These are phyloP conservation scores for Suhomyces sp. DNA, from an alignment of 805 yeast species.

Conservation along the genomic window DNA sequence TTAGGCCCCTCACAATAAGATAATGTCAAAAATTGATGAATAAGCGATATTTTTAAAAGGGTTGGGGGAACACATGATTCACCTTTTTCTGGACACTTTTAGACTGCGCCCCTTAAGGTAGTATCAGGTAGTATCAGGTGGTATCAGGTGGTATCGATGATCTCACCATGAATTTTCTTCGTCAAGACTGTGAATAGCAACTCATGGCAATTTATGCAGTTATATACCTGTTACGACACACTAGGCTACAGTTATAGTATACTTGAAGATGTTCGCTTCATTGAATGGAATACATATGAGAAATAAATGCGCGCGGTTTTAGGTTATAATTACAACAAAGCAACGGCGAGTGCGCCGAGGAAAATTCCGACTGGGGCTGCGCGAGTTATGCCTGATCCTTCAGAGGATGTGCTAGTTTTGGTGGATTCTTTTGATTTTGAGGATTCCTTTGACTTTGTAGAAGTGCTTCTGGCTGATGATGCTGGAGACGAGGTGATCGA, in stretches of 20 bases:
- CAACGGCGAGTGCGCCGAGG: constrained; percentile 34
- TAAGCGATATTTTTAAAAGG: neutral
- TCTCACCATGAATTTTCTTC: neutral
- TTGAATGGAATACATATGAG: neutral
- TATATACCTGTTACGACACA: neutral
- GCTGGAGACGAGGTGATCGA: constrained; percentile 3
- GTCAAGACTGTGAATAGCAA: neutral
- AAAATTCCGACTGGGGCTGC: constrained; percentile 30
- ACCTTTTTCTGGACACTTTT: neutral
- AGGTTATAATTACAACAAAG: constrained; percentile 22
- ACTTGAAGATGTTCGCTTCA: neutral
- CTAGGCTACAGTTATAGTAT: neutral
- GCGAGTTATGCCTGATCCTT: constrained; percentile 12
- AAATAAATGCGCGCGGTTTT: neutral
- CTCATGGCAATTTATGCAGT: neutral
- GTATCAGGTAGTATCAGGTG: too few relatives aligned
- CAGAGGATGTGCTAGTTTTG: neutral
- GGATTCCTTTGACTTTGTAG: constrained; percentile 11
- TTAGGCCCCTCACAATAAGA: neutral
- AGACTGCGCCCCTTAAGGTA: neutral
- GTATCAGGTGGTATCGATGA: neutral
- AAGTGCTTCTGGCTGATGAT: neutral
- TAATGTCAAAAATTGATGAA: neutral
- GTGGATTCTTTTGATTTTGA: constrained; percentile 3
- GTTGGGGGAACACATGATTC: neutral